Evolutionary conservation across 2,329 filamentous ascomycete genomes (phyloP), one percentile per base, ranked within the genome.

Genomic region (Verticillium longisporum): DNA sequence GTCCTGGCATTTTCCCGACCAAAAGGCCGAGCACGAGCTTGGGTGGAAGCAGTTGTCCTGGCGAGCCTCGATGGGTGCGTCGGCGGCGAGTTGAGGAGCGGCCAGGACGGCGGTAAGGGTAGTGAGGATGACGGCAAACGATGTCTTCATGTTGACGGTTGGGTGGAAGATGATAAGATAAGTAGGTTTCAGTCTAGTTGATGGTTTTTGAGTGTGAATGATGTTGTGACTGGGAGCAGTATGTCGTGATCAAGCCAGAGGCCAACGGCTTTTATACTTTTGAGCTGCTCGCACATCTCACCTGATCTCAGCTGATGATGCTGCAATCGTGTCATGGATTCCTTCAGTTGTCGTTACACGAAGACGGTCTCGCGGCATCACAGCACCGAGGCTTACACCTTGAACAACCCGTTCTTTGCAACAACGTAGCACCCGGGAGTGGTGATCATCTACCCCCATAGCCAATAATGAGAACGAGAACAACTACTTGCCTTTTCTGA

Each of bases 41-140:
- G 32, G 32, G 33, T 56, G 32, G 55, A 56, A 56, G 33, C 55
- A 56, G 55, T 56, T 56, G 55, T 56, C 55, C 26, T 56, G 55
- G 33, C 55, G 55, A 13, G 33, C 33, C 55, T 56, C 55, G 15
- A 56, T 21, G n/a, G 55, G 31, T 9, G 32, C 54, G 55, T 10
- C n/a, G n/a, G 32, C 33, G 13, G 11, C 33, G n/a, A 31, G 55
- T 14, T 18, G 15, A 36, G 55, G 55, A 9, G 55, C 55, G 6
- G 55, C 55, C 33, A 56, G 33, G 33, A n/a, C 55, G 13, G 33
- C 32, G 33, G 55, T 55, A 7, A 34, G 32, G 33, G 55, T 14
- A 2, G 55, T 36, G 33, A 56, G 7, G 33, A 56, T 33, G n/a
- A 56, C 21, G 55, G 34, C 55, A 33, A 56, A 56, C 15, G 55